phyloP scores from a whole-genome alignment of 495 filamentous ascomycete genomes.

The Daldinia loculata region DNA sequence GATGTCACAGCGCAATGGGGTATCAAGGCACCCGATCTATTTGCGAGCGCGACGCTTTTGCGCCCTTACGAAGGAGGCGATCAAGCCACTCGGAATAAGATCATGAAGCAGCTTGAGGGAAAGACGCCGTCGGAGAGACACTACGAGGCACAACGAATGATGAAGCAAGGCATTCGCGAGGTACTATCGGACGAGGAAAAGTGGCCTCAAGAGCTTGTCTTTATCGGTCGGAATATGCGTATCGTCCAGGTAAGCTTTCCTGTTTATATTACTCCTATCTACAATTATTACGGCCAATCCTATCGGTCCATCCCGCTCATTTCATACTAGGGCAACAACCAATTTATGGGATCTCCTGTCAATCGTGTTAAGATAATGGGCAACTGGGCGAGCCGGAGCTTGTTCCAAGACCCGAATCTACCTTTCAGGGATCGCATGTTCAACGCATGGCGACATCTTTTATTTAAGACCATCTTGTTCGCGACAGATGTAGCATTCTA shows the following conservation, averaged over 20 bases:
- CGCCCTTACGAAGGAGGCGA: conserved; percentile 89
- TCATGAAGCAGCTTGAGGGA: conserved; percentile 61
- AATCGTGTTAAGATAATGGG: conserved; percentile 96
- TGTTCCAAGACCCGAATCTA: conserved; percentile 68
- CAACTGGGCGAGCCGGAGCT: conserved; percentile 81
- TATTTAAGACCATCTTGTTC: conserved; percentile 82
- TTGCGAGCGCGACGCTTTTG: conserved; percentile 89
- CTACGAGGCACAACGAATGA: conserved; percentile 85
- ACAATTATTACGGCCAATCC: background rate
- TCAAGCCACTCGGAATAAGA: conserved; percentile 64
- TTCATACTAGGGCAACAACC: conserved; percentile 55
- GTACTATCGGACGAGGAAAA: conserved; percentile 89
- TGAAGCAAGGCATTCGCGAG: conserved; percentile 83
- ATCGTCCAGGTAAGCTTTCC: conserved; percentile 70
- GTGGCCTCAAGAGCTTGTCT: conserved; percentile 92
- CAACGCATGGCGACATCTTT: conserved; percentile 71
- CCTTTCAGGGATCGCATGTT: conserved; percentile 56
- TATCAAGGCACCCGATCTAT: conserved; percentile 85
- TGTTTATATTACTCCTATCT: background rate
- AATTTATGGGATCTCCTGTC: conserved; percentile 87
- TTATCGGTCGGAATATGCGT: conserved; percentile 93
- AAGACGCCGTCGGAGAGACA: conserved; percentile 71
- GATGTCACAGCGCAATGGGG: conserved; percentile 81
- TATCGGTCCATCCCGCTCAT: background rate
- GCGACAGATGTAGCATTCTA: conserved; percentile 85